Evolutionary conservation across 1,284 basidiomycete species (phyloP).

Genomic region (Meira miltonrushii): DNA sequence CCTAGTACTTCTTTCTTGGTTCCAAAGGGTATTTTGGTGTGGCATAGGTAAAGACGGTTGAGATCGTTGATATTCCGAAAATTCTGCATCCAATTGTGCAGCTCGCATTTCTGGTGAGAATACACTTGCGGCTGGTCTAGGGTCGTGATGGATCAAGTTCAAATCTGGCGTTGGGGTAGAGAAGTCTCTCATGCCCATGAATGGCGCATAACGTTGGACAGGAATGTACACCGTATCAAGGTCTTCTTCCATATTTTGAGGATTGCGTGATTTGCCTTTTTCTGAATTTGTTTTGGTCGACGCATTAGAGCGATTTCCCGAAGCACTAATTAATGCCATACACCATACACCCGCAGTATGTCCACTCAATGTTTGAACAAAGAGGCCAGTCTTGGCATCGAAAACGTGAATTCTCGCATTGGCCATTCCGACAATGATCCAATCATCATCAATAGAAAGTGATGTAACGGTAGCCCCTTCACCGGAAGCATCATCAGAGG

Average conservation of each 20-base stretch:
- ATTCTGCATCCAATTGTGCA: too few relatives aligned
- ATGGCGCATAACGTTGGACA: background rate
- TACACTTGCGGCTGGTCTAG: constrained; percentile 17
- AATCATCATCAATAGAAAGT: constrained; percentile 75
- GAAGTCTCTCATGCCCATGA: background rate
- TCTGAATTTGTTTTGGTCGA: background rate
- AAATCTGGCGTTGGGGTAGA: constrained; percentile 17
- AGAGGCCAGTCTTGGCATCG: constrained; percentile 71
- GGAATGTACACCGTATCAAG: background rate
- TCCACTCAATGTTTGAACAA: constrained; percentile 71
- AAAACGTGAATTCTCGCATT: constrained; percentile 84
- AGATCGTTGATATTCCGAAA: too few relatives aligned
- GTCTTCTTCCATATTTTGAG: background rate
- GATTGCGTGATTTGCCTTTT: background rate
- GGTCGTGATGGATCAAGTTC: constrained; percentile 32
- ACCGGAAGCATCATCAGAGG: constrained; percentile 54
- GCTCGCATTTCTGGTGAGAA: constrained; percentile 8
- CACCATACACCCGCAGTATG: constrained; percentile 91
- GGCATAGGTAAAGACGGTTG: too few relatives aligned
- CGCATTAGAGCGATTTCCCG: background rate
- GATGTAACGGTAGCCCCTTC: constrained; percentile 73
- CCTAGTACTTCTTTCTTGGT: too few relatives aligned
- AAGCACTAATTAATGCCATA: constrained; percentile 62
- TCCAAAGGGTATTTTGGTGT: too few relatives aligned
- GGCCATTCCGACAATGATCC: constrained; percentile 84